Evolutionary conservation across 345 rosid species (phyloP).

Genomic region (Euphorbia tirucalli): DNA sequence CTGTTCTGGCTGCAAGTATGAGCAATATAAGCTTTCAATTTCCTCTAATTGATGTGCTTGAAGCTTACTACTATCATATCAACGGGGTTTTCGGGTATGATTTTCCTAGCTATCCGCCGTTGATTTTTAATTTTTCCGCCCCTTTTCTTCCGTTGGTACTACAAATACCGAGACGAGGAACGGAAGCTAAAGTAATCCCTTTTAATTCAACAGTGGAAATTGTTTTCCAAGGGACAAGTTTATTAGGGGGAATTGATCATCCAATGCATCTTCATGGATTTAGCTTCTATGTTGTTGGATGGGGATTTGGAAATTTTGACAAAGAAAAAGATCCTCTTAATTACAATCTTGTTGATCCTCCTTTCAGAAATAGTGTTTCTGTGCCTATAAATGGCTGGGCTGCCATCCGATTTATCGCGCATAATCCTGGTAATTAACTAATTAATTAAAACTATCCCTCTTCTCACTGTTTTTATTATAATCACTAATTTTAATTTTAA

Average conservation of each 20-base stretch:
- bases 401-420: constrained; percentile 54
- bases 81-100: background rate
- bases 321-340: constrained; percentile 31
- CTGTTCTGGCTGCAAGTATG: constrained; percentile 17
- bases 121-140: constrained; percentile 13
- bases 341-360: constrained; percentile 68
- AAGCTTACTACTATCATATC: constrained; percentile 19
- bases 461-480: no score
- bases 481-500: background rate
- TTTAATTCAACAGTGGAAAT: constrained; percentile 54
- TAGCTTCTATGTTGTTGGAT: constrained; percentile 62
- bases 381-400: constrained; percentile 83
- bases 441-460: background rate
- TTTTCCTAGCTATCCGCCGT: constrained; percentile 13
- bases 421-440: constrained; percentile 56
- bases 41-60: constrained; percentile 9
- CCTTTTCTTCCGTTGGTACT: background rate
- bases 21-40: constrained; percentile 18
- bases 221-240: constrained; percentile 60
- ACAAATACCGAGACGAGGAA: constrained; percentile 12
- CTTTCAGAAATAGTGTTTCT: constrained; percentile 54
- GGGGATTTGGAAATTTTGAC: constrained; percentile 65
- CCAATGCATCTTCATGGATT: constrained; percentile 79
- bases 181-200: constrained; percentile 35
- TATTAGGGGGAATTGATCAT: constrained; percentile 50